Base-by-base conservation (phyloP, 768 basidiomycete genomes). In the Hygrophorus pudorinus region DNA sequence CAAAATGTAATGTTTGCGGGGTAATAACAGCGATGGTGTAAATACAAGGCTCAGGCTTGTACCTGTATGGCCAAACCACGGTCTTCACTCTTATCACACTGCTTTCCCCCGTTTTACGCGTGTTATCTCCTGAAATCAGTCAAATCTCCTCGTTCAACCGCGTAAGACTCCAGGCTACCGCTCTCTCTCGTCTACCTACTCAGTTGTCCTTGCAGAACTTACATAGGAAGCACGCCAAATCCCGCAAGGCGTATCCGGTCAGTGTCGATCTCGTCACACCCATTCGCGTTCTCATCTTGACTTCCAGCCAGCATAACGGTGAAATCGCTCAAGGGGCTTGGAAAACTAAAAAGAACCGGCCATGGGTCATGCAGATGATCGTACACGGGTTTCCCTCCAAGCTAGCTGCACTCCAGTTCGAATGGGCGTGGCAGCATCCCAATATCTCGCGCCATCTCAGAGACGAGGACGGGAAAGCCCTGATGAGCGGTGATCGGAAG, bases 361-460 rank as follows among this genome's bases (percentile, higher is more conserved):
- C 83, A 33, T 89, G 85, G 86, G 70, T 77, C 9, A 88, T 91
- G 85, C 78, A 82, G 47, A 81, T 89, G 79, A 80, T 89, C 30
- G 80, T 89, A 1, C 73, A 85, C 56, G 88, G 87, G 4, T 89
- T 91, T 53, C 85, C 86, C 0, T 85, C 81, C 45, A 78, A 76
- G 57, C 59, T 73, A 35, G 72, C 83, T 1, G 86, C 88, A 9
- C 61, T 78, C 17, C 76, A 86, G 60, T 88, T 88, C 53, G 85
- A 87, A 63, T 88, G 83, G 84, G 79, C 81, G 21, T 90, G 86
- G 86, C 85, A 88, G 57, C 80, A 88, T 58, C 82, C 83, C 8
- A 67, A 81, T 49, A 59, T 72, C 18, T 79, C 81, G 1, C 65
- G 83, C n/a, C 80, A 83, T 61, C 63, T 85, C 13, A 71, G 74